Evolutionary conservation across 2,329 filamentous ascomycete genomes (phyloP).

Genomic region (Aspergillus flavus): DNA sequence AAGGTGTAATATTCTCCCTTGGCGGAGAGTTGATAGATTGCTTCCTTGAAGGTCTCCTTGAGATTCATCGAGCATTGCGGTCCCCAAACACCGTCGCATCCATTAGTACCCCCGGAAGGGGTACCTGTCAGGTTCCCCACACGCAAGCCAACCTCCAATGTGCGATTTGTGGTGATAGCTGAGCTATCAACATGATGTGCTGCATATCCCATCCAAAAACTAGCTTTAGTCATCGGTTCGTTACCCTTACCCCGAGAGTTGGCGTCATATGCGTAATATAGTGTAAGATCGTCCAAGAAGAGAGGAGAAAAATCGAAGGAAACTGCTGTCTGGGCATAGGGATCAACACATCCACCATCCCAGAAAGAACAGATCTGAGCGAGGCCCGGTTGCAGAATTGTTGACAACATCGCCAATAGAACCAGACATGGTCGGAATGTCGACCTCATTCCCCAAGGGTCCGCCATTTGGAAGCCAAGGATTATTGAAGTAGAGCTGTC

Average conservation of each 20-base stretch:
- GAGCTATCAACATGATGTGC: slow-evolving; percentile 28
- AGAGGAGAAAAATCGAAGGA: slow-evolving; percentile 37
- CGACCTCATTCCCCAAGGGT: slow-evolving; percentile 13
- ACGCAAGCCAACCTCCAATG: slow-evolving; percentile 39
- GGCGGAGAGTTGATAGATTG: slow-evolving; percentile 30
- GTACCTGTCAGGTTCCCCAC: slow-evolving; percentile 41
- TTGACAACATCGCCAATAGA: slow-evolving; percentile 24
- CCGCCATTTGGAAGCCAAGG: slow-evolving; percentile 24
- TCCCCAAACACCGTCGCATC: slow-evolving; percentile 43
- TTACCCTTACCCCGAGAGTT: slow-evolving; percentile 32
- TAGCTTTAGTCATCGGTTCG: slow-evolving; percentile 39
- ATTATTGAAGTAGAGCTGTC: slow-evolving; percentile 8
- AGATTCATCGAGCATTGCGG: slow-evolving; percentile 34
- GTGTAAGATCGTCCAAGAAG: slow-evolving; percentile 33
- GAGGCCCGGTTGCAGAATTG: slow-evolving; percentile 21
- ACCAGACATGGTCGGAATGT: slow-evolving; percentile 20
- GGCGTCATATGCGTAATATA: slow-evolving; percentile 42
- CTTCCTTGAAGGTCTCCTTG: slow-evolving; percentile 29
- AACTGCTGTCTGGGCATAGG: slow-evolving; percentile 40
- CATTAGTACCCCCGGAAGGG: slow-evolving; percentile 37
- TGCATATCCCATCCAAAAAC: slow-evolving; percentile 41
- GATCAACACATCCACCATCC: slow-evolving; percentile 39
- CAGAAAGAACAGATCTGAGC: slow-evolving; percentile 41
- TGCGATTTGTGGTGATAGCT: slow-evolving; percentile 35
- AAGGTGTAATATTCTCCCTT: slow-evolving; percentile 31